phyloP scores from a whole-genome alignment of 2,329 filamentous ascomycete species.

The Colletotrichum tropicale region DNA sequence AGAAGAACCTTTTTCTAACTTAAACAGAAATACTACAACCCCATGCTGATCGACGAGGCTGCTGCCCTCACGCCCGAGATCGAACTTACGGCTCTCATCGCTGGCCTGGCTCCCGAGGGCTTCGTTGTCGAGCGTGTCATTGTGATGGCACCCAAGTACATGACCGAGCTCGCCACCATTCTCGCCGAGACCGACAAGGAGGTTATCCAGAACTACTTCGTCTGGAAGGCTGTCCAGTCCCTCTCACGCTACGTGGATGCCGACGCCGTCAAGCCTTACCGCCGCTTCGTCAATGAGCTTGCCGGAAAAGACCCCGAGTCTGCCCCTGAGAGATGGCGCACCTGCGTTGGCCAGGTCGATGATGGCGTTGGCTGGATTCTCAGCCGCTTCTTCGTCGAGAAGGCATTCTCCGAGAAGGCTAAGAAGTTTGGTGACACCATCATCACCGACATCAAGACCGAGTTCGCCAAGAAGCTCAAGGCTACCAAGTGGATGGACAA shows the following conservation, averaged over 20 bases:
- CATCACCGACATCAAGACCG: slow-evolving; percentile 71
- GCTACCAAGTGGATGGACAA: slow-evolving; percentile 69
- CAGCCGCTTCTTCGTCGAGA: slow-evolving; percentile 73
- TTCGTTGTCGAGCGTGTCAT: slow-evolving; percentile 60
- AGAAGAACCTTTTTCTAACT: background rate
- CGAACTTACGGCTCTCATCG: slow-evolving; percentile 56
- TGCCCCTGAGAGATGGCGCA: slow-evolving; percentile 69
- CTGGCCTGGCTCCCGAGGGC: slow-evolving; percentile 53
- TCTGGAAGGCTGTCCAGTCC: slow-evolving; percentile 65
- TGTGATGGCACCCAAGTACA: slow-evolving; percentile 63
- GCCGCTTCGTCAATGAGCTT: slow-evolving; percentile 63
- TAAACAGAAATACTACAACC: slow-evolving; percentile 67
- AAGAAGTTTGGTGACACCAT: slow-evolving; percentile 72
- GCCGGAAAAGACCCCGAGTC: slow-evolving; percentile 67
- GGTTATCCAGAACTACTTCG: slow-evolving; percentile 64
- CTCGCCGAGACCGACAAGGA: slow-evolving; percentile 58
- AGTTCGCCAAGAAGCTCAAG: slow-evolving; percentile 65
- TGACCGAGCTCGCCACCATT: slow-evolving; percentile 61
- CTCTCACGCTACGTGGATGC: slow-evolving; percentile 61
- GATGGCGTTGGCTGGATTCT: slow-evolving; percentile 68
- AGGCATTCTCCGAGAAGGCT: slow-evolving; percentile 69
- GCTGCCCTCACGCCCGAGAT: slow-evolving; percentile 61
- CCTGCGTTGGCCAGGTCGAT: slow-evolving; percentile 64
- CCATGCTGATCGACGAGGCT: slow-evolving; percentile 60
- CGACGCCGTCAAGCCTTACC: slow-evolving; percentile 63